These are phyloP conservation scores for Candida tallmaniae DNA, from an alignment of 805 yeast genomes.

Conservation along the genomic window DNA sequence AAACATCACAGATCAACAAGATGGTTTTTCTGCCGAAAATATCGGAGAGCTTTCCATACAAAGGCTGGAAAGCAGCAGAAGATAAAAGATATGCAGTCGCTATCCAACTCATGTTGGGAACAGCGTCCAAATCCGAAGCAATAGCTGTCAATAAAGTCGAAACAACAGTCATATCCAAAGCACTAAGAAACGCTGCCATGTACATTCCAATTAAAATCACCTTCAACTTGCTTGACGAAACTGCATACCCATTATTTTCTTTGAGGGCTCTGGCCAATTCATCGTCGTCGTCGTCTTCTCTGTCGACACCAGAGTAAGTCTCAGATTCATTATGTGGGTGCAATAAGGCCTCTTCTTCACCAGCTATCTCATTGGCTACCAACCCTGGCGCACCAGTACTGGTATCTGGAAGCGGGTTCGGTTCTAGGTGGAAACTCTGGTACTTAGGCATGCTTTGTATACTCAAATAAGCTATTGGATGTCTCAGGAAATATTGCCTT, in stretches of 20 bases:
- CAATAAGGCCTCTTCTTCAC: slow-evolving; percentile 22
- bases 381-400: slow-evolving; percentile 30
- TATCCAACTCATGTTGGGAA: slow-evolving; percentile 65
- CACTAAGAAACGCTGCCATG: slow-evolving; percentile 50
- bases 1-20: slow-evolving; percentile 47
- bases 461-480: too few relatives aligned
- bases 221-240: slow-evolving; percentile 27
- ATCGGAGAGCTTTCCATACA: slow-evolving; percentile 67
- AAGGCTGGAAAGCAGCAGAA: slow-evolving; percentile 69
- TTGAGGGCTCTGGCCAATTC: slow-evolving; percentile 3
- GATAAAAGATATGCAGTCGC: slow-evolving; percentile 68
- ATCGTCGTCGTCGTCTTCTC: slow-evolving; percentile 5
- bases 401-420: slow-evolving; percentile 15
- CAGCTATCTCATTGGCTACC: slow-evolving; percentile 33
- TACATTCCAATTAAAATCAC: slow-evolving; percentile 28
- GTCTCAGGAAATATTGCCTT: too few relatives aligned
- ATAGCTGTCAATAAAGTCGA: slow-evolving; percentile 61
- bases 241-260: slow-evolving; percentile 21
- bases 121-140: slow-evolving; percentile 63
- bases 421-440: slow-evolving; percentile 4
- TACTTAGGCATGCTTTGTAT: too few relatives aligned
- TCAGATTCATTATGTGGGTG: slow-evolving; percentile 2
- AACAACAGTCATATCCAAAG: slow-evolving; percentile 65
- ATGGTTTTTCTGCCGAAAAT: slow-evolving; percentile 61
- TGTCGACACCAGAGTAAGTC: slow-evolving; percentile 7